Evolutionary conservation across 371 early-diverging fungal species (phyloP).

Genomic region (Mortierella sp.): DNA sequence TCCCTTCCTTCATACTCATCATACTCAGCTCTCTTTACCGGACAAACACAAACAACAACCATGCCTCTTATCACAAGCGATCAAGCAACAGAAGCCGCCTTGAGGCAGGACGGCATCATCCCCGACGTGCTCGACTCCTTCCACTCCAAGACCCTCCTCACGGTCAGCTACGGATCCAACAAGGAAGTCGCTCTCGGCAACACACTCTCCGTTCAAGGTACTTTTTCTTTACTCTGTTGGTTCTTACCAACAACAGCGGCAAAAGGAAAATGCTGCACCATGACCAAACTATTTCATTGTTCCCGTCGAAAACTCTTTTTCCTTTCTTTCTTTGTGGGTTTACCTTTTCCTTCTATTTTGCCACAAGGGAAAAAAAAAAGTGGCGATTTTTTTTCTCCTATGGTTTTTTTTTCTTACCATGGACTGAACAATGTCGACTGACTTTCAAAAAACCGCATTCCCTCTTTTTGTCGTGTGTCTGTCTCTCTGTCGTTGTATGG

Average conservation of each 20-base stretch:
- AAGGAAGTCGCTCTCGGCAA: constrained; percentile 69
- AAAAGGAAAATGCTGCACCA: background rate
- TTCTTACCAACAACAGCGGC: background rate
- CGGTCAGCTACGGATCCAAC: constrained; percentile 59
- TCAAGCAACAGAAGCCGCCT: constrained; percentile 60
- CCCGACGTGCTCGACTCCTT: constrained; percentile 65
- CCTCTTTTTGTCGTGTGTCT: background rate
- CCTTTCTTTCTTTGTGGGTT: background rate
- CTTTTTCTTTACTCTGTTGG: background rate
- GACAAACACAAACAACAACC: constrained; percentile 12
- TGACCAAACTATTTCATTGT: background rate
- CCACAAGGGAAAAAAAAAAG: background rate
- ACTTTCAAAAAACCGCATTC: background rate
- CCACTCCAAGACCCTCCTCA: constrained; percentile 59
- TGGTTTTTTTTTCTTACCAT: background rate
- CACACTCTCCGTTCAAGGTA: constrained; percentile 57
- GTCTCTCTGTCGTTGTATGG: background rate
- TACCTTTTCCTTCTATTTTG: background rate
- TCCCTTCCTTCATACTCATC: background rate
- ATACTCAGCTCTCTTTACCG: background rate
- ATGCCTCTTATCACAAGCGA: constrained; percentile 69
- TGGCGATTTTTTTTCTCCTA: background rate
- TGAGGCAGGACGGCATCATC: constrained; percentile 63
- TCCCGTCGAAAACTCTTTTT: background rate
- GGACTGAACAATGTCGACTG: background rate